Evolutionary conservation across 2,329 filamentous ascomycete genomes (phyloP).

Genomic region (Aspergillus novoparasiticus): DNA sequence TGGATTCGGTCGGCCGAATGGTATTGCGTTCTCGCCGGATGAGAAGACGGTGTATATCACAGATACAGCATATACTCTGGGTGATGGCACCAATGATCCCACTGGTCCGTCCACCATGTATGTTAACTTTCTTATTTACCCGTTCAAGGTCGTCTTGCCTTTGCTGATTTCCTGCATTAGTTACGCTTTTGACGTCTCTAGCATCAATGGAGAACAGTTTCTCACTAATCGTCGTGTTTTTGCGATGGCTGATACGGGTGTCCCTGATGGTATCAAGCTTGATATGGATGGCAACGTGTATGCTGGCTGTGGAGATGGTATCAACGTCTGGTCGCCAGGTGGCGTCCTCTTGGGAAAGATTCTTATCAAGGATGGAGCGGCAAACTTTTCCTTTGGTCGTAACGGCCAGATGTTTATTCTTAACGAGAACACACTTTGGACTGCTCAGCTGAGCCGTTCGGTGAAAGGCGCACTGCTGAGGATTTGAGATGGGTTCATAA

Average conservation of each 20-base stretch:
- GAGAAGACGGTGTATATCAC: slow-evolving; percentile 44
- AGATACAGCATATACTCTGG: slow-evolving; percentile 39
- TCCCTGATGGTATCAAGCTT: slow-evolving; percentile 52
- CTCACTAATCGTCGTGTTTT: slow-evolving; percentile 56
- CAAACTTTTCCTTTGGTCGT: slow-evolving; percentile 55
- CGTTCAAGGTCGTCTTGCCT: neutral
- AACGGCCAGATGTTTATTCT: slow-evolving; percentile 33
- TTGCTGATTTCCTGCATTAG: slow-evolving; percentile 11
- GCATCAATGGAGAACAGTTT: slow-evolving; percentile 39
- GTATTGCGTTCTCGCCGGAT: slow-evolving; percentile 45
- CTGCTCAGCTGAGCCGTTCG: slow-evolving; percentile 36
- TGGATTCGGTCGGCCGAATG: slow-evolving; percentile 44
- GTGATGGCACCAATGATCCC: slow-evolving; percentile 24
- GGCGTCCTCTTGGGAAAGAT: slow-evolving; percentile 61
- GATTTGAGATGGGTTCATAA: neutral
- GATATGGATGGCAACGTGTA: slow-evolving; percentile 60
- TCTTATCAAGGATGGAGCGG: slow-evolving; percentile 50
- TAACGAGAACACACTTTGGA: slow-evolving; percentile 52
- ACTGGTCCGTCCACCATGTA: slow-evolving; percentile 31
- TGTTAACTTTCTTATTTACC: slow-evolving; percentile 12
- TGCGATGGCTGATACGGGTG: slow-evolving; percentile 51
- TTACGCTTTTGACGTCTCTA: slow-evolving; percentile 54
- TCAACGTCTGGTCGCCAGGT: slow-evolving; percentile 56
- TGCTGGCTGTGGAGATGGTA: slow-evolving; percentile 57
- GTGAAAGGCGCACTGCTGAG: slow-evolving; percentile 19